Base-by-base conservation (phyloP, 148 eudicot species). In the Vaccinium corymbosum region DNA sequence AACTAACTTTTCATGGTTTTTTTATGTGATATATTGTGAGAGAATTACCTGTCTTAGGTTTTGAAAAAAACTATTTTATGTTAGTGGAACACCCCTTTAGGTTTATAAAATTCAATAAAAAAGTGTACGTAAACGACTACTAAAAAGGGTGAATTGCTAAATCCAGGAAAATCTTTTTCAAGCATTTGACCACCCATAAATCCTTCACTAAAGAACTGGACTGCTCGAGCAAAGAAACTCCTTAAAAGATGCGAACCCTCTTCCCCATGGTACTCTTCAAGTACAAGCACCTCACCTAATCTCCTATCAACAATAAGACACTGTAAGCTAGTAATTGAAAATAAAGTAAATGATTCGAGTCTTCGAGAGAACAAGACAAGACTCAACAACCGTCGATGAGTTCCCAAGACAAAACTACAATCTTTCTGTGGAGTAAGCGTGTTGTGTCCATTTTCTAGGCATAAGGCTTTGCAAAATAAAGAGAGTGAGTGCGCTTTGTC, bases 231-330 rank as follows among this genome's bases (percentile, higher is more conserved):
- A 46, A 6, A 76, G 1, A 20, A 78, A 52, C 17, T 48, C 57
- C 82, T 78, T 73, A 88, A 70, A 90, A 92, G 85, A 92, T 81
- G 53, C 93, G 95, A 72, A 88, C 88, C 2, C 91, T 89, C 86
- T 86, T 92, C 61, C 97, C 97, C 97, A 93, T 93, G 84, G 97
- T 89, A 70, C 92, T 93, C 93, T 92, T 92, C 86, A 92, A 83
- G 87, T 92, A 91, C 85, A 92, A 86, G 90, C 95, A 92, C 32
- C 92, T 85, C 17, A 92, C 94, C 94, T 90, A 90, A 52, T 73
- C 48, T 49, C 80, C 70, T 80, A 56, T n/a, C 82, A 80, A 80
- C 4, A 75, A 66, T 0, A 19, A 11, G 20, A 76, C 48, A 76
- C 10, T 13, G 7, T 56, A 61, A 68, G 78, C 25, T 32, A 32